Evolutionary conservation across 495 filamentous ascomycete genomes (phyloP), one percentile per base, ranked within the genome.

Genomic region (Penicillium taxi): DNA sequence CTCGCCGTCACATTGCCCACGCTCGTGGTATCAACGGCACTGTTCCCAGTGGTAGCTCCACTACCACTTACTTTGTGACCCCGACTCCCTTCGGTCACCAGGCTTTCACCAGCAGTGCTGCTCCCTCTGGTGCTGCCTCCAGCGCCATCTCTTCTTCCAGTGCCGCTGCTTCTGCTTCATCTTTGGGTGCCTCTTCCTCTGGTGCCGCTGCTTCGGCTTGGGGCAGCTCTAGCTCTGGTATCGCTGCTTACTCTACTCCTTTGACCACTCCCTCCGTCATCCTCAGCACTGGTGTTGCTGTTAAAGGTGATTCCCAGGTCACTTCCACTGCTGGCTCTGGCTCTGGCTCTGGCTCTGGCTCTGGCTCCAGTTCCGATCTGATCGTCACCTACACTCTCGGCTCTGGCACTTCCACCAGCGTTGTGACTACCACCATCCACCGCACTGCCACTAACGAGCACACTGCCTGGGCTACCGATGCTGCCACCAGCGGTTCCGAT

Each of bases 341-440:
- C 14, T 13, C 32, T 27, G 29, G 16, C n/a, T 36, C 45, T 35
- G 26, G 12, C 9, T 12, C 54, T 30, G 47, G 51, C 24, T 39
- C 44, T 36, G 74, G 74, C 50, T 58, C 17, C 15, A 12, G 13
- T 1, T 14, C 38, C 12, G 33, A 29, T 26, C 14, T 73, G 36
- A 72, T 64, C 38, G 49, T 82, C 12, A 73, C 68, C 20, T 91
- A 79, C 72, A 78, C 69, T 15, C 72, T 72, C 26, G 70, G 69
- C 34, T 50, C 61, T 30, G 75, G 75, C 35, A 58, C 70, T 11
- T 72, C 70, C 0, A 69, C 69, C 37, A 71, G 61, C 26, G 64
- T 77, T 25, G 58, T 77, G 11, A 77, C 74, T 18, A 78, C 74
- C 33, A 77, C 73, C 13, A 66, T 77, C 43, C 54, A 69, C 53